Conservation (phyloP, 177 flowering plant genomes). For the Vitis hybrid region DNA sequence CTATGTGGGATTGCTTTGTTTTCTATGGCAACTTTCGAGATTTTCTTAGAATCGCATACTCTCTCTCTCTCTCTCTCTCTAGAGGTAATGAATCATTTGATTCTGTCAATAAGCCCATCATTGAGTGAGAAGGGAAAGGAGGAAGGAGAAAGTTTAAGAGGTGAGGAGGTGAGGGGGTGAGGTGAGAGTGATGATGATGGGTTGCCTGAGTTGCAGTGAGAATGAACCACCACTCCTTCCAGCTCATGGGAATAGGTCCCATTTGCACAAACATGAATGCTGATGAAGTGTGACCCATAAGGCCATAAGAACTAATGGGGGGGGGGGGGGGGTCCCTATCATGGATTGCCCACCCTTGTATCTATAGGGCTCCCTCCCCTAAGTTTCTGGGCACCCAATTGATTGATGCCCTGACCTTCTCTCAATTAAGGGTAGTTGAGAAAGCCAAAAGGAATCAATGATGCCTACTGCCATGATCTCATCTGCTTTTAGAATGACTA, state of each 20-base stretch:
- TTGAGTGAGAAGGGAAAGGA: not conserved
- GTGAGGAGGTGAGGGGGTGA: too few relatives aligned
- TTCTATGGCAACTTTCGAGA: too few relatives aligned
- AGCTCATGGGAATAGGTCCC: constrained; percentile 2
- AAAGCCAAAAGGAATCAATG: constrained; percentile 4
- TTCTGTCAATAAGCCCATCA: not conserved
- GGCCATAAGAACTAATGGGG: not conserved
- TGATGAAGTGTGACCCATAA: constrained; percentile 14
- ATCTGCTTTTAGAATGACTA: not conserved
- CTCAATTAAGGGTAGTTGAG: constrained; percentile 9
- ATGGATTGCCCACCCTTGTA: constrained; percentile 11
- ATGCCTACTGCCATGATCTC: constrained; percentile 3
- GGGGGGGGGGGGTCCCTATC: not conserved
- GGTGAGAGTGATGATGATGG: constrained; percentile 7
- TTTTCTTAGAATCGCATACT: not conserved
- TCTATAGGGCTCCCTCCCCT: constrained; percentile 1
- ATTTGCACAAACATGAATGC: constrained; percentile 21
- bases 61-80: not conserved
- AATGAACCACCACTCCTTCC: not conserved
- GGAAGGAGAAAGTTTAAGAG: too few relatives aligned
- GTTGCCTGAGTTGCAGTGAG: not conserved
- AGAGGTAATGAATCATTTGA: not conserved
- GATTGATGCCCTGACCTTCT: constrained; percentile 1
- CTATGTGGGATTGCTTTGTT: too few relatives aligned
- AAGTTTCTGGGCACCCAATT: not conserved